phyloP scores from a whole-genome alignment of 768 basidiomycete genomes.

The Naganishia vishniacii region DNA sequence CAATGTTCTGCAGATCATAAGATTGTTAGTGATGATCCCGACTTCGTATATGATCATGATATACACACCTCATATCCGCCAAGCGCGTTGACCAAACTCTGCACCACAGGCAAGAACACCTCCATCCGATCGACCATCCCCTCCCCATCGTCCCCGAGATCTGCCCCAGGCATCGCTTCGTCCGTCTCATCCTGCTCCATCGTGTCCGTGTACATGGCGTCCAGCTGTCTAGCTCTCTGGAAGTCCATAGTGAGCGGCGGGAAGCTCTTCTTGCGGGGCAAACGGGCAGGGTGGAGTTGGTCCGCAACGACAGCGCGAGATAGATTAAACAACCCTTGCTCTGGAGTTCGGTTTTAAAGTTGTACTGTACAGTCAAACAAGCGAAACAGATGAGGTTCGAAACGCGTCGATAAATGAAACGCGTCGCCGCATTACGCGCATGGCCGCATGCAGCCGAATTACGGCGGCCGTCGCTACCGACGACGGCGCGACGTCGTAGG shows the following conservation, averaged over 20 bases:
- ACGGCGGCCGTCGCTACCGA: too few relatives aligned
- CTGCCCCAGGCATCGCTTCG: constrained; percentile 21
- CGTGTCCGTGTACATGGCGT: constrained; percentile 15
- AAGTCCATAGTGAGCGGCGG: not conserved
- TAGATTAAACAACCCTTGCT: too few relatives aligned
- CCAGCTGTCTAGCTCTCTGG: constrained; percentile 3
- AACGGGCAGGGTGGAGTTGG: too few relatives aligned
- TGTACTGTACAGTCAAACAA: too few relatives aligned
- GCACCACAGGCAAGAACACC: constrained; percentile 47
- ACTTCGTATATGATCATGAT: too few relatives aligned
- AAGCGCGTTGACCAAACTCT: constrained; percentile 45
- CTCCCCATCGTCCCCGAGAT: constrained; percentile 20
- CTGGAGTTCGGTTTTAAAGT: too few relatives aligned
- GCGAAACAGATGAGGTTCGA: too few relatives aligned
- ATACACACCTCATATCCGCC: constrained; percentile 47
- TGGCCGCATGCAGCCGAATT: too few relatives aligned
- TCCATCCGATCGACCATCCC: constrained; percentile 33
- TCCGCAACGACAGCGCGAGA: too few relatives aligned
- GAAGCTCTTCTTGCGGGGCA: not conserved
- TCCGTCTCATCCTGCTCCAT: constrained; percentile 16
- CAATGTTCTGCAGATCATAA: constrained; percentile 2
- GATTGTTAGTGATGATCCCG: not conserved
- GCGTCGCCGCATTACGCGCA: too few relatives aligned
- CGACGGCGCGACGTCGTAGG: too few relatives aligned
- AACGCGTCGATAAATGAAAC: too few relatives aligned